Base-by-base conservation (phyloP, 768 basidiomycete genomes). In the Pleurotus citrinopileatus region DNA sequence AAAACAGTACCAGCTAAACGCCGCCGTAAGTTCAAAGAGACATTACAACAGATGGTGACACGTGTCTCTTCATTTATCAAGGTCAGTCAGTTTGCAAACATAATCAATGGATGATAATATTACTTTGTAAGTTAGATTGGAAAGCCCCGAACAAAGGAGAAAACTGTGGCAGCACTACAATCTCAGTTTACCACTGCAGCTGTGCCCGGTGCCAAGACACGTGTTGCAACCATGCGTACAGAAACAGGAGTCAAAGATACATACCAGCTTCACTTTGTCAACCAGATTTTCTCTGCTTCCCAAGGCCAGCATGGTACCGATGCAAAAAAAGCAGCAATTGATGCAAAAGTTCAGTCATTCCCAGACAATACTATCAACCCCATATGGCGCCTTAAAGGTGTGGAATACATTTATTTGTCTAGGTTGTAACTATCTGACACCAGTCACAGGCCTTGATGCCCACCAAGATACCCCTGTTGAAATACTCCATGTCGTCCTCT, bases 391-490 rank as follows among this genome's bases (percentile, higher is more conserved):
- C 64, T 70, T 29, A 56, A 56, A 55, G 63, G 62, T 58, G 45
- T n/a, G 28, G 10, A 26, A 26, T 54, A 15, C 42, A 15, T 47
- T 19, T 13, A 12, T 19, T 42, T 19, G 27, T 27, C 52, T 15
- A 5, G n/a, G 10, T 50, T 19, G 2, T 15, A 32, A 32, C 26
- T 13, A 27, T 52, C 7, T 44, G 20, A 27, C 22, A 26, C 28
- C 42, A 1, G 7, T 22, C 32, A 42, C n/a, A 69, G 73, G 65
- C 4, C 48, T 74, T 8, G 67, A 75, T 56, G 60, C 67, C 2
- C 65, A 73, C 55, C 52, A 53, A 23, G 71, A 73, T 54, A 70
- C 67, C 7, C 72, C 72, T 1, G 62, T 66, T 9, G 71, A 77
- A 54, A 67, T 74, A 2, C 62, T 77, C 2, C 72, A 75, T 50